Conservation (phyloP, 2,329 filamentous ascomycete species). For the Scedosporium minutisporum region DNA sequence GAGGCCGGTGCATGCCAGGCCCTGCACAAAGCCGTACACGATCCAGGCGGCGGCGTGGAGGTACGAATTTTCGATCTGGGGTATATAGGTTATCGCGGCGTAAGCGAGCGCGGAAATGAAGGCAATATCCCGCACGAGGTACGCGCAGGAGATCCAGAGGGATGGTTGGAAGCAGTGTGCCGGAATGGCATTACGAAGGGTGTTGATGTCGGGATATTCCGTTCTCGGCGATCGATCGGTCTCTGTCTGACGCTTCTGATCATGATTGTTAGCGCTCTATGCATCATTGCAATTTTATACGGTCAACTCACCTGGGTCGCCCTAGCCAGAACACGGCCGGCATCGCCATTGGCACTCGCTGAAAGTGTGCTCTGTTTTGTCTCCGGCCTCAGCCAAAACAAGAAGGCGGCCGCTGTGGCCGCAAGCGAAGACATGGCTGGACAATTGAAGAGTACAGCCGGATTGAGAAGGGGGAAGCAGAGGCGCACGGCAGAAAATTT, state of each 20-base stretch:
- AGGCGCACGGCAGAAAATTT: conserved; percentile 1
- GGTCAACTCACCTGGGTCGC: background rate
- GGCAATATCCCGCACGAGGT: conserved; percentile 45
- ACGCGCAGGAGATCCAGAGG: conserved; percentile 39
- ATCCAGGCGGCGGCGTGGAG: conserved; percentile 42
- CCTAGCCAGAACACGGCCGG: conserved; percentile 2
- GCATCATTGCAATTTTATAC: background rate
- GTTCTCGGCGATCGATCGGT: background rate
- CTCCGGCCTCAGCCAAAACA: conserved; percentile 8
- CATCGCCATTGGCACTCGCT: conserved; percentile 4
- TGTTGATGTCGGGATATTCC: conserved; percentile 34
- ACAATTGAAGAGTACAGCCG: background rate
- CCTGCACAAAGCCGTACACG: conserved; percentile 55
- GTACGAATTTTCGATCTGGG: conserved; percentile 32
- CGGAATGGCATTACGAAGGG: conserved; percentile 44
- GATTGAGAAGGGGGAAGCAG: conserved; percentile 3
- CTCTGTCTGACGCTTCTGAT: conserved; percentile 5
- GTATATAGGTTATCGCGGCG: conserved; percentile 44
- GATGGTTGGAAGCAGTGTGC: conserved; percentile 52
- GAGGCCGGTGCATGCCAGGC: conserved; percentile 83
- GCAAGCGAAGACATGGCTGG: conserved; percentile 4
- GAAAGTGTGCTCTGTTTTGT: background rate
- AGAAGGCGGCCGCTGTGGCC: conserved; percentile 3
- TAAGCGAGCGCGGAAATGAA: conserved; percentile 39
- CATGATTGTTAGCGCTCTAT: conserved; percentile 3